Conservation (phyloP, 345 rosid species). For the Murraya paniculata region DNA sequence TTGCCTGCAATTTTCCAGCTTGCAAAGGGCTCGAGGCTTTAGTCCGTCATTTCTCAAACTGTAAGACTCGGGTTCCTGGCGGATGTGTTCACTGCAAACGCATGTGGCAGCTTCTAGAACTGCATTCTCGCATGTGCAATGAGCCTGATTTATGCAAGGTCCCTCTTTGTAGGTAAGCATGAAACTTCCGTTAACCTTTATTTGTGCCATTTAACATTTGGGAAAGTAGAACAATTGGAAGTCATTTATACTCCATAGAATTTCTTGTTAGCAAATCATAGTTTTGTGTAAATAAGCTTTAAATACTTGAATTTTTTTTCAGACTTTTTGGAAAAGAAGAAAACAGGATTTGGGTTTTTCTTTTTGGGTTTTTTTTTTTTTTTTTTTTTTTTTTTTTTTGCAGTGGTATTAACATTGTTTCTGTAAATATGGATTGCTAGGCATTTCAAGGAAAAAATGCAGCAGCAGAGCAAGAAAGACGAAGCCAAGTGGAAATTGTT, state of each 20-base stretch:
- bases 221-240: background rate
- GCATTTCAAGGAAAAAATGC: slow-evolving; percentile 66
- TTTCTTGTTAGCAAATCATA: background rate
- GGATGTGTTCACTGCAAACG: slow-evolving; percentile 77
- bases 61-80: slow-evolving; percentile 68
- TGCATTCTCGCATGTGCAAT: slow-evolving; percentile 77
- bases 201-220: background rate
- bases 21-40: slow-evolving; percentile 80
- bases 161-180: slow-evolving; percentile 77
- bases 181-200: background rate
- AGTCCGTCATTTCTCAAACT: slow-evolving; percentile 74
- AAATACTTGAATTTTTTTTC: background rate
- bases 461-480: slow-evolving; percentile 67
- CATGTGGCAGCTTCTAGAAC: slow-evolving; percentile 91
- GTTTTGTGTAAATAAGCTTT: background rate
- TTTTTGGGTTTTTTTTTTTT: too few species aligned
- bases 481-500: slow-evolving; percentile 64
- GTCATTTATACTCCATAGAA: background rate
- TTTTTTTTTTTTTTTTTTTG: too few species aligned
- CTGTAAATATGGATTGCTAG: slow-evolving; percentile 23
- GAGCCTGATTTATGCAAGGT: slow-evolving; percentile 76
- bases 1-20: slow-evolving; percentile 61
- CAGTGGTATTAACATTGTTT: background rate
- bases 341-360: too few species aligned
- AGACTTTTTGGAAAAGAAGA: background rate